These are phyloP conservation scores for Mucuna pruriens DNA, from an alignment of 306 rosid species.

Conservation along the genomic window DNA sequence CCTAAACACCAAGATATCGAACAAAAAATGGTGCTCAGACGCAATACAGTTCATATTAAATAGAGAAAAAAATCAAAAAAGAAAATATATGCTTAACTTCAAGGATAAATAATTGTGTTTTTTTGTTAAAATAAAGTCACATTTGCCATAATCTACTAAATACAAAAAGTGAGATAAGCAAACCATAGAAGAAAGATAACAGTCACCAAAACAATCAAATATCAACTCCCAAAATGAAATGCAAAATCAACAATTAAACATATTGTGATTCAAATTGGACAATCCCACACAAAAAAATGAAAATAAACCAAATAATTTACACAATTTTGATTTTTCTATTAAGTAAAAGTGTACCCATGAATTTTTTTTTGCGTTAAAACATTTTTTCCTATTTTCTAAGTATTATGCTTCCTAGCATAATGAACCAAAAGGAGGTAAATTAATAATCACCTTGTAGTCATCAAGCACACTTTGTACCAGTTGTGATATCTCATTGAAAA, in stretches of 20 bases:
- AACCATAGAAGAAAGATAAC: background rate
- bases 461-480: slow-evolving; percentile 96
- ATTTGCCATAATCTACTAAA: background rate
- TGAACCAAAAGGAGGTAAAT: background rate
- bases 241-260: background rate
- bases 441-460: slow-evolving; percentile 79
- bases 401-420: background rate
- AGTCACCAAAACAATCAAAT: background rate
- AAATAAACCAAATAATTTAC: background rate
- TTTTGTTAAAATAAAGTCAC: background rate
- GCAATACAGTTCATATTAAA: background rate
- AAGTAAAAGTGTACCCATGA: background rate
- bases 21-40: background rate
- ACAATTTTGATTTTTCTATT: background rate
- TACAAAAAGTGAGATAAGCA: background rate
- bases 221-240: background rate
- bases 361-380: too few relatives aligned
- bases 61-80: background rate
- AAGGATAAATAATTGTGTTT: background rate
- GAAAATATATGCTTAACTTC: background rate
- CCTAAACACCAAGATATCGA: background rate
- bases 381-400: background rate
- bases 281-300: background rate
- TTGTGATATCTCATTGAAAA: slow-evolving; percentile 87
- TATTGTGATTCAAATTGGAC: background rate